phyloP scores from a whole-genome alignment of 345 rosid genomes.

The Nephelium lappaceum region DNA sequence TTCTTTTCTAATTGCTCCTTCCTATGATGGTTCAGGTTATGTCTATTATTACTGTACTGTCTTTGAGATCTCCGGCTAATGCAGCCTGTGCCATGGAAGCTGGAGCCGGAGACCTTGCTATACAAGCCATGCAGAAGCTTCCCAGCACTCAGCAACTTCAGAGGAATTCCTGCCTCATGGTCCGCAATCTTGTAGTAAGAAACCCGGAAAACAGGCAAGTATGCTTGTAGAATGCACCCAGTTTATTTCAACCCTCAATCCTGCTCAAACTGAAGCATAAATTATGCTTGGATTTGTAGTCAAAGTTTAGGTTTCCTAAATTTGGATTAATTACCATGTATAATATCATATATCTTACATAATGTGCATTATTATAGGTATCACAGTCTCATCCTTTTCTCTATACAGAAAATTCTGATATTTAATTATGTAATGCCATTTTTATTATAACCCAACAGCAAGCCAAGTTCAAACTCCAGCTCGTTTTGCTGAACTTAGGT shows the following conservation, averaged over 20 bases:
- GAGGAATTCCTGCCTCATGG: slow-evolving; percentile 79
- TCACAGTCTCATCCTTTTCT: too few species aligned
- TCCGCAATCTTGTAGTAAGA: slow-evolving; percentile 83
- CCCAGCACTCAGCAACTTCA: slow-evolving; percentile 72
- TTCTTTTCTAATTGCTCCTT: slow-evolving; percentile 1
- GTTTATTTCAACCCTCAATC: background rate
- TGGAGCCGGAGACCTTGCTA: slow-evolving; percentile 89
- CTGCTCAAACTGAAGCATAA: background rate
- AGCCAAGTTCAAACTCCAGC: too few species aligned
- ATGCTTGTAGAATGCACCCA: background rate
- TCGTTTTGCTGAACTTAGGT: too few species aligned
- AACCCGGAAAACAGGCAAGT: slow-evolving; percentile 84
- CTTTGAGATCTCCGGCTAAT: slow-evolving; percentile 84
- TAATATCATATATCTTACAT: background rate
- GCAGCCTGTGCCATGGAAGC: slow-evolving; percentile 87
- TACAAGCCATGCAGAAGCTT: slow-evolving; percentile 85
- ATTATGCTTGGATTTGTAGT: too few species aligned
- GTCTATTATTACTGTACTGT: slow-evolving; percentile 70
- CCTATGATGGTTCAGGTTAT: slow-evolving; percentile 58
- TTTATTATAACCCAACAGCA: too few species aligned
- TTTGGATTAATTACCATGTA: background rate
- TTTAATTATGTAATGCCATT: too few species aligned
- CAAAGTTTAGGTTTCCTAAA: too few species aligned
- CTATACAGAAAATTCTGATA: too few species aligned
- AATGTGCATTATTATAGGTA: too few species aligned